Conservation (phyloP, 176 grass and related monocot genomes). For the Oryza meridionalis region DNA sequence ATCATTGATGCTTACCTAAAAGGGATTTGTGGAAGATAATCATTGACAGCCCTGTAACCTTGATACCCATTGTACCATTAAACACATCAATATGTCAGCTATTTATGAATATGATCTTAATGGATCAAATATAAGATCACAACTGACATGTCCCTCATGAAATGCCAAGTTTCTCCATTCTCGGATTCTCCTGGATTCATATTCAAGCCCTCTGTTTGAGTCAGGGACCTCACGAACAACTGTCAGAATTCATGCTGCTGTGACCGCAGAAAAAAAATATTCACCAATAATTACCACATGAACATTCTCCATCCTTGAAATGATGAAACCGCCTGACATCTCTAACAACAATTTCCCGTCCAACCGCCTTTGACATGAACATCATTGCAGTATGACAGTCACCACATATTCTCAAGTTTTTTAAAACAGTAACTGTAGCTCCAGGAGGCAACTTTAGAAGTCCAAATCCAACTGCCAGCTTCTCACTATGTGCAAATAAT, state of each 20-base stretch:
- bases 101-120: neutral
- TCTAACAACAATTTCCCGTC: conserved; percentile 78
- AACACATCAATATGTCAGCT: neutral
- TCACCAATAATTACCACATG: conserved; percentile 95
- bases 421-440: conserved; percentile 83
- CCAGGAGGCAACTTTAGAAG: conserved; percentile 73
- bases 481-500: conserved; percentile 85
- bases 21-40: neutral
- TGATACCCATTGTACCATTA: neutral
- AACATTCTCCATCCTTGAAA: conserved; percentile 86
- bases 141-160: conserved; percentile 3
- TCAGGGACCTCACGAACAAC: neutral
- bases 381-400: conserved; percentile 93
- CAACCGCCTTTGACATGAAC: conserved; percentile 79
- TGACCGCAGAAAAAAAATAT: neutral
- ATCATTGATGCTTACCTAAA: neutral
- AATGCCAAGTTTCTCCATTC: neutral
- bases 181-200: neutral
- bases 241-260: conserved; percentile 8
- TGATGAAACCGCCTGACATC: conserved; percentile 93
- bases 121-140: neutral
- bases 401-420: conserved; percentile 90
- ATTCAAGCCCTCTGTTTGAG: too few species aligned
- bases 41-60: neutral
- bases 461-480: conserved; percentile 82